Percentiles rank a stretch among this genome's conserved stretches.
These are phyloP conservation scores for Plantago rigida DNA, from an alignment of 305 asterid genomes.

Conservation along the genomic window DNA sequence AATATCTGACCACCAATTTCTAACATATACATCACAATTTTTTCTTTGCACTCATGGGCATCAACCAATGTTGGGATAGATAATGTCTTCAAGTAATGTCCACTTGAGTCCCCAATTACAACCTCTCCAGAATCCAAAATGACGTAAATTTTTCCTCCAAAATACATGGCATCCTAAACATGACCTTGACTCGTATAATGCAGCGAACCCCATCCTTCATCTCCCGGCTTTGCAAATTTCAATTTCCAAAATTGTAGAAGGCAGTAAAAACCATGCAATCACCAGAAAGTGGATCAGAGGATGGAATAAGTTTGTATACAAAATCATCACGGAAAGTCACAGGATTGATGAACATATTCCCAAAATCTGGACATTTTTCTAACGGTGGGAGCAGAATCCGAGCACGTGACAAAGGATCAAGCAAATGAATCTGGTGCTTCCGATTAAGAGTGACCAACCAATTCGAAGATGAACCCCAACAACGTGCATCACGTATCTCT, in stretches of 20 bases:
- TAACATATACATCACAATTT: conserved; percentile 22
- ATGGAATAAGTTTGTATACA: conserved; percentile 28
- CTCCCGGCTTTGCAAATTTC: conserved; percentile 24
- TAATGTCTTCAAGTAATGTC: conserved; percentile 17
- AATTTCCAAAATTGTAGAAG: conserved; percentile 16
- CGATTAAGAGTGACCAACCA: conserved; percentile 25
- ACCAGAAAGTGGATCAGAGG: conserved; percentile 26
- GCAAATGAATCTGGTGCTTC: conserved; percentile 14
- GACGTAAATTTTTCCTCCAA: conserved; percentile 21
- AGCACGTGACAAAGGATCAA: conserved; percentile 24
- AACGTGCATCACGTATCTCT: conserved; percentile 22
- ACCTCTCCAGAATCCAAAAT: conserved; percentile 1
- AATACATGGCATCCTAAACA: conserved; percentile 25
- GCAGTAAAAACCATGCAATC: conserved; percentile 26
- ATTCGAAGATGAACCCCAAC: conserved; percentile 36
- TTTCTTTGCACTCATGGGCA: conserved; percentile 18
- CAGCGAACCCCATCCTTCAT: conserved; percentile 27
- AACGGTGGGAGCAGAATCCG: conserved; percentile 22
- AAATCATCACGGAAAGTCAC: conserved; percentile 4
- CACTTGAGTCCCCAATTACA: conserved; percentile 21
- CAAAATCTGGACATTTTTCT: conserved; percentile 17
- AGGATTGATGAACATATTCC: conserved; percentile 6
- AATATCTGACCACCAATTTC: conserved; percentile 22
- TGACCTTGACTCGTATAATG: background rate
- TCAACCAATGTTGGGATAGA: conserved; percentile 13